Percentiles rank a stretch among this genome's conserved stretches.
Conservation (phyloP, 2,329 filamentous ascomycete species). For the Pseudogymnoascus sp. region DNA sequence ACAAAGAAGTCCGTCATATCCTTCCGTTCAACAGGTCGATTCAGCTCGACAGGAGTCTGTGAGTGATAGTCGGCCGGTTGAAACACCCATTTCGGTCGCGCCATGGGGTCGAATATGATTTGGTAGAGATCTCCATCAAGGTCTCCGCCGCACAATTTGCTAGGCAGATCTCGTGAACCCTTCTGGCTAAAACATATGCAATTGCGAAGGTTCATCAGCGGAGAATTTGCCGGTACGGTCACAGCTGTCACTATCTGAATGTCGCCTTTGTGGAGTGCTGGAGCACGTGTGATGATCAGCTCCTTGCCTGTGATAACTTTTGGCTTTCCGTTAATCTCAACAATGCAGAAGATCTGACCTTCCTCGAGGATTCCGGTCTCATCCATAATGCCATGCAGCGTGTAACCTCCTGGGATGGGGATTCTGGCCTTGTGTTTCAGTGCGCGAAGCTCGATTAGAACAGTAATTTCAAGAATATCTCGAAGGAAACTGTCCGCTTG, state of each 20-base stretch:
- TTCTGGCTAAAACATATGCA: slow-evolving; percentile 71
- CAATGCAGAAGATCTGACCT: not conserved
- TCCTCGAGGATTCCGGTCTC: not conserved
- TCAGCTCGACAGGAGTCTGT: slow-evolving; percentile 48
- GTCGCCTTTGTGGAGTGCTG: not conserved
- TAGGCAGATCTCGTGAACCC: slow-evolving; percentile 67
- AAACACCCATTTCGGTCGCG: slow-evolving; percentile 39
- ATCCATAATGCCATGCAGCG: not conserved
- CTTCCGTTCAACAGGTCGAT: slow-evolving; percentile 45
- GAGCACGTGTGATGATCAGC: not conserved
- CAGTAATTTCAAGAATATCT: slow-evolving; percentile 59
- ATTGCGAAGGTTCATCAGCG: slow-evolving; percentile 56
- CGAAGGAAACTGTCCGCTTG: slow-evolving; percentile 60
- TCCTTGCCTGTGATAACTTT: not conserved
- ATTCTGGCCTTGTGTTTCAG: slow-evolving; percentile 67
- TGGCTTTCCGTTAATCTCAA: not conserved
- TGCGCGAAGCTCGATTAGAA: slow-evolving; percentile 62
- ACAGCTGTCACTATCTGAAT: slow-evolving; percentile 36
- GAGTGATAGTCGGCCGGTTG: slow-evolving; percentile 63
- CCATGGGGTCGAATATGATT: slow-evolving; percentile 60
- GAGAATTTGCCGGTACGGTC: slow-evolving; percentile 50
- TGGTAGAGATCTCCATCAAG: slow-evolving; percentile 79
- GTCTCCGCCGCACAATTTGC: slow-evolving; percentile 71
- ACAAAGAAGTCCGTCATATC: slow-evolving; percentile 80
- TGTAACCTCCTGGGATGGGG: not conserved